Conservation (phyloP, 495 filamentous ascomycete species). For the Glutinoglossum americanum region DNA sequence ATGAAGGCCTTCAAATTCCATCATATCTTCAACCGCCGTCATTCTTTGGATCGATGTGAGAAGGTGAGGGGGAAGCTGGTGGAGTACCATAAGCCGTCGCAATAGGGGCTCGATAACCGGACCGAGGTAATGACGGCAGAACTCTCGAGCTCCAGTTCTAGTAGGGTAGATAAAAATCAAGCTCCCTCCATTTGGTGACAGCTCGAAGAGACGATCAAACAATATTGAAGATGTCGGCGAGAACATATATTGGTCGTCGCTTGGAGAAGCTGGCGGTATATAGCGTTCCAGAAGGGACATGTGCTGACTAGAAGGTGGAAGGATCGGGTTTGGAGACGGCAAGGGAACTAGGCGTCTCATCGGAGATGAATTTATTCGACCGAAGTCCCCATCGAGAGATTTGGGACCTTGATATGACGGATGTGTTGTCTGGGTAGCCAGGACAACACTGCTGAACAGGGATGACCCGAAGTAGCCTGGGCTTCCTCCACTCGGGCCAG, state of each 20-base stretch:
- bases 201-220: slow-evolving; percentile 43
- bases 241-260: slow-evolving; percentile 43
- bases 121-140: slow-evolving; percentile 40
- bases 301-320: slow-evolving; percentile 40
- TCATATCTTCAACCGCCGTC: slow-evolving; percentile 33
- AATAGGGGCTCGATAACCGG: slow-evolving; percentile 47
- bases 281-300: slow-evolving; percentile 49
- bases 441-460: slow-evolving; percentile 17
- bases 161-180: slow-evolving; percentile 54
- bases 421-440: slow-evolving; percentile 14
- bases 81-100: slow-evolving; percentile 39
- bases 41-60: slow-evolving; percentile 34
- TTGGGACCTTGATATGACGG: neutral
- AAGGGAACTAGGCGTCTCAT: slow-evolving; percentile 10
- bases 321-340: slow-evolving; percentile 34
- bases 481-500: neutral
- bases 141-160: slow-evolving; percentile 35
- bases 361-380: neutral
- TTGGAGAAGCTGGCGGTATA: slow-evolving; percentile 37
- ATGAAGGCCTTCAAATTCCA: slow-evolving; percentile 33
- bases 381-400: neutral
- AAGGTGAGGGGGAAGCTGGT: slow-evolving; percentile 38
- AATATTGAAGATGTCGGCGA: slow-evolving; percentile 33
- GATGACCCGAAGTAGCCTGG: slow-evolving; percentile 14
- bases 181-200: slow-evolving; percentile 35